Evolutionary conservation across 2,329 filamentous ascomycete species (phyloP).

Genomic region (Apiospora aurea): DNA sequence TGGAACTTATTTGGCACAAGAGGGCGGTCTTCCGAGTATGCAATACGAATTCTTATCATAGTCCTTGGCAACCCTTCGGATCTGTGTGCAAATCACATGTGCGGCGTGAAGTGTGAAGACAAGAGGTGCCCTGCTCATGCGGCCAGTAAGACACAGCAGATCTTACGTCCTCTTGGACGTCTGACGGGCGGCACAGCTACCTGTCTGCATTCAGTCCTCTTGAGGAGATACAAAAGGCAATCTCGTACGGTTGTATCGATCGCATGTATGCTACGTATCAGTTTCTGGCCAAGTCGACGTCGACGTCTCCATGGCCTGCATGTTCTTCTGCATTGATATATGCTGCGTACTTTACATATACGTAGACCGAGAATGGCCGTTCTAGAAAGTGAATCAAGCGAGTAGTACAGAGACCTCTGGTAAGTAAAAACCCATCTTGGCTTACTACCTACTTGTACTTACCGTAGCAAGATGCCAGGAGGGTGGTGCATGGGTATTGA

Average conservation of each 20-base stretch:
- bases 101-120: neutral
- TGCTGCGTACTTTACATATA: neutral
- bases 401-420: neutral
- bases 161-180: neutral
- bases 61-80: neutral
- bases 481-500: neutral
- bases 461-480: too few relatives aligned
- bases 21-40: neutral
- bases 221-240: neutral
- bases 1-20: neutral
- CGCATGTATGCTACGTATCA: neutral
- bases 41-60: neutral
- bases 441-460: too few relatives aligned
- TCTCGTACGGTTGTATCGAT: conserved; percentile 10
- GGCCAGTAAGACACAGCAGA: neutral
- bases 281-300: neutral
- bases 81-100: neutral
- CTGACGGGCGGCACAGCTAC: neutral
- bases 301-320: too few relatives aligned
- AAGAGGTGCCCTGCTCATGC: neutral
- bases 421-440: neutral
- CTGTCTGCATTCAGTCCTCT: neutral
- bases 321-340: neutral
- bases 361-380: neutral
- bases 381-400: neutral